phyloP scores from a whole-genome alignment of 495 filamentous ascomycete species.

The Aspergillus sparsus region DNA sequence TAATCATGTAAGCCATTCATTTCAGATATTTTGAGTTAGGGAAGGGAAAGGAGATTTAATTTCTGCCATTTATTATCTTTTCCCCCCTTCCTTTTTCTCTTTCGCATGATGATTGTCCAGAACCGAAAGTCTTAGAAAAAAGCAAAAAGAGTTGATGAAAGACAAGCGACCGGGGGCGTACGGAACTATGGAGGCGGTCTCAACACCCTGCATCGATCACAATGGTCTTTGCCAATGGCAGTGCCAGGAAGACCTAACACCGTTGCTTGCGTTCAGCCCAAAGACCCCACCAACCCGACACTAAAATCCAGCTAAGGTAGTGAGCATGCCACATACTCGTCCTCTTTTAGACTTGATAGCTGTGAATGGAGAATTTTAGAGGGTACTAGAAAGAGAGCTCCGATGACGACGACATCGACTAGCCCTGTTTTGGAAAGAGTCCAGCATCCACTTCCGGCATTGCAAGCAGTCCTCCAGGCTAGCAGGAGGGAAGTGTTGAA shows the following conservation, averaged over 20 bases:
- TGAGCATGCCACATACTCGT: slow-evolving; percentile 23
- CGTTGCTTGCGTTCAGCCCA: slow-evolving; percentile 29
- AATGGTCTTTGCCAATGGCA: slow-evolving; percentile 27
- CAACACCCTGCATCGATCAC: slow-evolving; percentile 46
- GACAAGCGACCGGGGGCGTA: slow-evolving; percentile 22
- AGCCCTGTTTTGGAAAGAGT: slow-evolving; percentile 17
- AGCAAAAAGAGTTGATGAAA: slow-evolving; percentile 17
- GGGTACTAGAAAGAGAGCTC: slow-evolving; percentile 10
- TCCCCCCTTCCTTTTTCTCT: slow-evolving; percentile 6
- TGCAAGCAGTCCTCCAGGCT: too few species aligned
- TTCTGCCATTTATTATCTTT: background rate
- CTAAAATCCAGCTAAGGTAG: slow-evolving; percentile 24
- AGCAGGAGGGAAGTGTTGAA: too few species aligned
- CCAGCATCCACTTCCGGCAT: slow-evolving; percentile 3
- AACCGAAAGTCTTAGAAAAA: background rate
- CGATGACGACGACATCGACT: slow-evolving; percentile 26
- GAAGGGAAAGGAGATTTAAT: background rate
- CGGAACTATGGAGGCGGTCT: slow-evolving; percentile 23
- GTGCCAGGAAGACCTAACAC: slow-evolving; percentile 20
- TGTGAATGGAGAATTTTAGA: background rate
- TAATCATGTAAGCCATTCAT: too few species aligned
- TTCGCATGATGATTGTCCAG: background rate
- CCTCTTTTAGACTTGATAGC: slow-evolving; percentile 11
- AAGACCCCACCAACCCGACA: slow-evolving; percentile 20
- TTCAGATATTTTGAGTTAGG: background rate